Percentiles rank a stretch among this genome's conserved stretches.
Evolutionary conservation across 2,329 filamentous ascomycete species (phyloP).

Genomic region (Hypoxylon sp.): DNA sequence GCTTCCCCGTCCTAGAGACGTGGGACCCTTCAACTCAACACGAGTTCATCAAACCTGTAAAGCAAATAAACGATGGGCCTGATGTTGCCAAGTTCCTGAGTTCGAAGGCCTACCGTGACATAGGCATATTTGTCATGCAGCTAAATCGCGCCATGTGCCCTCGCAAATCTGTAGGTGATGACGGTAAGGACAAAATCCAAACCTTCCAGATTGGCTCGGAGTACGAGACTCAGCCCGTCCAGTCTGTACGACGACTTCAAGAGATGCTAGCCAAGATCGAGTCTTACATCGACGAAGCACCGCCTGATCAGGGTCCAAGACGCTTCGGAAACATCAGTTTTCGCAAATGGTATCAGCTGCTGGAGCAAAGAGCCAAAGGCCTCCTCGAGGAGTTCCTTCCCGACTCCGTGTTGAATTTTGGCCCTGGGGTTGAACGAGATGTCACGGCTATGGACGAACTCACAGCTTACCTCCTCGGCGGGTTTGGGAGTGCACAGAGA

Average conservation of each 20-base stretch:
- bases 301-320: constrained; percentile 86
- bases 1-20: constrained; percentile 57
- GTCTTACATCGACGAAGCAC: constrained; percentile 78
- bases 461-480: constrained; percentile 81
- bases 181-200: constrained; percentile 58
- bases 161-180: constrained; percentile 59
- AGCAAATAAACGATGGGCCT: constrained; percentile 85
- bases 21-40: constrained; percentile 64
- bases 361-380: constrained; percentile 69
- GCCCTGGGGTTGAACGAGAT: constrained; percentile 46
- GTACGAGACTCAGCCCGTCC: constrained; percentile 58
- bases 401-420: constrained; percentile 48
- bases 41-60: constrained; percentile 75
- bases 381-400: constrained; percentile 71
- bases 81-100: constrained; percentile 86
- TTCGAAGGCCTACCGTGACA: constrained; percentile 86
- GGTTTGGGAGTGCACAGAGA: constrained; percentile 88
- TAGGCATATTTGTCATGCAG: constrained; percentile 88
- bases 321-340: constrained; percentile 95
- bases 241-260: constrained; percentile 73
- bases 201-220: constrained; percentile 61
- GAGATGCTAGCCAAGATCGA: constrained; percentile 74
- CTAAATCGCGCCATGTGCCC: constrained; percentile 90
- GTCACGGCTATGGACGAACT: constrained; percentile 74
- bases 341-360: constrained; percentile 80